Base-by-base conservation (phyloP, 1,139 yeast species). In the Candida sp. region DNA sequence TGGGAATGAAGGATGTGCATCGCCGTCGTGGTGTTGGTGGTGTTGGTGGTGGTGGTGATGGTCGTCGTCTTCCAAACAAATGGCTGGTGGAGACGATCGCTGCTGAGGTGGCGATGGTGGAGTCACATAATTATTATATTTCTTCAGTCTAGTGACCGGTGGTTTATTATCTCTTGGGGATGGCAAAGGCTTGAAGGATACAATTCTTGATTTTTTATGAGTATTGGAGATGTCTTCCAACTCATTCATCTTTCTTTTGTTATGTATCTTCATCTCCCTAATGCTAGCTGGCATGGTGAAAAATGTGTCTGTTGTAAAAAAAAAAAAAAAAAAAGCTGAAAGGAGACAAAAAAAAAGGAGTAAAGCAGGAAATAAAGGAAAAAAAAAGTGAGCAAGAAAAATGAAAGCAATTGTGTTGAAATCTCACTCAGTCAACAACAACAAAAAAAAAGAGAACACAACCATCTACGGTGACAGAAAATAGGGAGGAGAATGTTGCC, bases 221-320 rank as follows among this genome's bases (percentile, higher is more conserved):
- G 53, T 65, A 55, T 70, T 70, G 35, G 75, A 71, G 46, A 70
- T 70, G 55, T 69, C 74, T 51, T 68, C 77, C 53, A 71, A 63
- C 53, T 72, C 78, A 48, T 60, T 63, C 44, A 63, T 49, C 58
- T 70, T 72, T 54, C 77, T 66, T 59, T 70, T 70, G 39, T 53
- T 54, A 43, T 56, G 47, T 42, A 58, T 48, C 55, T 59, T 63
- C 46, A 64, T 59, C 42, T 64, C 67, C 50, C 61, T 58, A 49
- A 68, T 57, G 46, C 62, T 63, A 49, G 70, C 69, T 44, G 70
- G 70, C 72, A 68, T 68, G 44, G 32, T 49, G 34, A 32, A 37
- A 38, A 45, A 39, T 28, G 42, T 42, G 43, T 43, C 33, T 47
- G 46, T 38, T 41, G 46, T 37, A 38, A 39, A 49, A 38, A 39